Conservation (phyloP, 73 alveolate species). For the Durusdinium trenchii region DNA sequence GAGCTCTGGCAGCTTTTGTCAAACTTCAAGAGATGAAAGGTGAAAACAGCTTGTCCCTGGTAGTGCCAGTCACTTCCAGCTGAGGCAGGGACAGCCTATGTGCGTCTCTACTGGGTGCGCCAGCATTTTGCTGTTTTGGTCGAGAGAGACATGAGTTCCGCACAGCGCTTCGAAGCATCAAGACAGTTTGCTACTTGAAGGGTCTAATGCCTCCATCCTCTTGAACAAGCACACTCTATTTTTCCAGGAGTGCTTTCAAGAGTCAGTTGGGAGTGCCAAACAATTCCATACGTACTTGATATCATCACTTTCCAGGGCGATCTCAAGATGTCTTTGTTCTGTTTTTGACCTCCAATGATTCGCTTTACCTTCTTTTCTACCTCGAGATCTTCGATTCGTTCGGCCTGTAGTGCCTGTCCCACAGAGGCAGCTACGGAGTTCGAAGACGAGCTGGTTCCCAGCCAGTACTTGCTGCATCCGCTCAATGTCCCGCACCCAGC, state of each 20-base stretch:
- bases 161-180: not conserved
- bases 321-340: no score
- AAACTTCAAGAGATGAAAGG: not conserved
- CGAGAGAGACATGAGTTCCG: not conserved
- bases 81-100: slow-evolving; percentile 91
- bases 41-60: not conserved
- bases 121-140: not conserved
- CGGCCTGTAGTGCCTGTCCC: no score
- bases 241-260: no score
- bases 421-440: slow-evolving; percentile 81
- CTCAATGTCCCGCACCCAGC: slow-evolving; percentile 33
- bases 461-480: slow-evolving; percentile 70
- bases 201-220: no score
- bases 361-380: no score
- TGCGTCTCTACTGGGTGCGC: slow-evolving; percentile 86
- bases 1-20: not conserved
- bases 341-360: no score
- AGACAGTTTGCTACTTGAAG: no score
- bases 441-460: slow-evolving; percentile 88
- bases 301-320: no score
- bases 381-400: no score
- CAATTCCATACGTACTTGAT: no score
- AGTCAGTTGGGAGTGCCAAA: no score
- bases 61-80: not conserved
- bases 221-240: no score